Base-by-base conservation (phyloP, 768 basidiomycete species). In the Boletus pseudopeckii region DNA sequence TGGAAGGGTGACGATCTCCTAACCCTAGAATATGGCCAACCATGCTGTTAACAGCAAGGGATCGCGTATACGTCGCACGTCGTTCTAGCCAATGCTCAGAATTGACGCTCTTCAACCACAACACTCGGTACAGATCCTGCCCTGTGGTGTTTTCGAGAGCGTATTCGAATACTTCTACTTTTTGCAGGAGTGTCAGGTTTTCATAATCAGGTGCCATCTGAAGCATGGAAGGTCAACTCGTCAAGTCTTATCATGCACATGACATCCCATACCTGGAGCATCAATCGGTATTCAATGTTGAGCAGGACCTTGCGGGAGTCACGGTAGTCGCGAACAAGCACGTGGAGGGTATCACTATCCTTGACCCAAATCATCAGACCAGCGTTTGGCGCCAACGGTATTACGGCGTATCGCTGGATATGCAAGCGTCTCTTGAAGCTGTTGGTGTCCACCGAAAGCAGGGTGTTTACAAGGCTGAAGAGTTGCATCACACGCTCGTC, bases 201-300 rank as follows among this genome's bases (percentile, higher is more conserved):
- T 98, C 96, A 70, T 98, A 99, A 66, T 98, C 96, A 10, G 97
- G 96, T 9, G 97, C 97, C 96, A 98, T 98, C 94, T 98, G 60
- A 37, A 50, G 33, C 41, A 38, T 39, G 13, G 37, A 13, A 37
- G 20, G 50, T 60, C 20, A 59, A 46, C 18, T 42, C 33, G 20
- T 28, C 36, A 40, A 20, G 11, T 33, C n/a, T 45, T 42, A 26
- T 10, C n/a, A 37, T 30, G 84, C 85, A 75, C 91, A 89, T 4
- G 91, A 80, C 82, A 92, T 92, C 33, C 38, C 55, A 34, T 42
- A 90, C 93, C 80, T 99, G 97, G 7, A 98, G 83, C 90, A 99
- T 99, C 54, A 99, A 75, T n/a, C 95, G 86, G 66, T 98, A 96
- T 73, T 99, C 97, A 52, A 98, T 97, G 68, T 99, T 98, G 53